These are phyloP conservation scores for Meyerozyma guilliermondii DNA, from an alignment of 1,139 yeast species.

Conservation along the genomic window DNA sequence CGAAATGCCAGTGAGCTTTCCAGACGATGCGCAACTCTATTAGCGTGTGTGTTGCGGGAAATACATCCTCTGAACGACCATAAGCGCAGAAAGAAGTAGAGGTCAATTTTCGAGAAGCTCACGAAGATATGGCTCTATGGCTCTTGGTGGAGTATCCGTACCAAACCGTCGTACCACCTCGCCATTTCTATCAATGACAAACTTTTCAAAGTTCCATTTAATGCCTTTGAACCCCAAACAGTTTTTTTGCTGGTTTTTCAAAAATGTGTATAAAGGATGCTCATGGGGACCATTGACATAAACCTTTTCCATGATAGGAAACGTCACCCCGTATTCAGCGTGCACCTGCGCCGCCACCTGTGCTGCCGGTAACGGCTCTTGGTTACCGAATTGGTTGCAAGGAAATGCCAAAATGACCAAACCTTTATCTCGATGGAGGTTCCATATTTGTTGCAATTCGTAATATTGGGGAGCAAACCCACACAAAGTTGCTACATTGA, in stretches of 20 bases:
- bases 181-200: constrained; percentile 69
- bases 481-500: constrained; percentile 43
- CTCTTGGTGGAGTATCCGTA: background rate
- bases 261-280: constrained; percentile 24
- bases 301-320: constrained; percentile 35
- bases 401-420: constrained; percentile 39
- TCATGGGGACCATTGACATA: constrained; percentile 32
- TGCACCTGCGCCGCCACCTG: constrained; percentile 64
- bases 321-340: constrained; percentile 54
- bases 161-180: constrained; percentile 58
- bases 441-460: constrained; percentile 29
- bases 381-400: constrained; percentile 47
- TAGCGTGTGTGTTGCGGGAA: constrained; percentile 63
- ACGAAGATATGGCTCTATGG: background rate
- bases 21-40: constrained; percentile 62
- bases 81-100: constrained; percentile 10
- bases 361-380: constrained; percentile 74
- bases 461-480: constrained; percentile 40
- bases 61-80: constrained; percentile 21
- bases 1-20: constrained; percentile 60
- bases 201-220: constrained; percentile 96
- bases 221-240: constrained; percentile 72
- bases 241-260: constrained; percentile 38
- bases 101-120: background rate
- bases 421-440: constrained; percentile 26